A percentile compares a stretch with the other conserved stretches of the same genome.
phyloP scores from a whole-genome alignment of 805 yeast species.

The Candida sakaeoensis region DNA sequence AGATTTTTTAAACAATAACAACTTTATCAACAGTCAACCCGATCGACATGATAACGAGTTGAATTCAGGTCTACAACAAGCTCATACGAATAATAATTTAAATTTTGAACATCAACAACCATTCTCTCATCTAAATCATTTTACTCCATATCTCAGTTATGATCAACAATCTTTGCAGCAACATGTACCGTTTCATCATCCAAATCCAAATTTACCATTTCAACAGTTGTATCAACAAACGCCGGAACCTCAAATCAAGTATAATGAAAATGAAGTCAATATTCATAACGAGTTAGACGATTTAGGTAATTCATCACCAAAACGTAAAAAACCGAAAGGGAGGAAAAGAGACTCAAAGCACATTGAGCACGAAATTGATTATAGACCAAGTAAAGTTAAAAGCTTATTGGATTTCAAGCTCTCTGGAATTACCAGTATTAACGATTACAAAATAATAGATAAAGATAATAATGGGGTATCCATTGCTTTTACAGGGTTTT shows the following conservation, averaged over 20 bases:
- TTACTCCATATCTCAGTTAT: conserved; percentile 23
- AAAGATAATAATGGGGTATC: conserved; percentile 23
- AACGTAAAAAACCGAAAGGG: conserved; percentile 11
- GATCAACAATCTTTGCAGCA: conserved; percentile 11
- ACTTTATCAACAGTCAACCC: conserved; percentile 17
- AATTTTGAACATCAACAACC: conserved; percentile 7
- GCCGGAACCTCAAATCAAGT: conserved; percentile 6
- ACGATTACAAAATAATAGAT: conserved; percentile 27
- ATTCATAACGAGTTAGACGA: not conserved
- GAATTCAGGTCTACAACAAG: conserved; percentile 5
- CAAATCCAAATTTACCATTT: not conserved
- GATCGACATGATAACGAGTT: not conserved
- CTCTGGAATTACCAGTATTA: conserved; percentile 11
- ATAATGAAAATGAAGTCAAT: conserved; percentile 3
- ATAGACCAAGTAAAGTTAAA: conserved; percentile 22
- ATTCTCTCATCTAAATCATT: conserved; percentile 23
- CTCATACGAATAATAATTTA: not conserved
- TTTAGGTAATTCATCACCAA: conserved; percentile 5
- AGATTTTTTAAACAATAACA: conserved; percentile 14
- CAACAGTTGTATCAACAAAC: conserved; percentile 9
- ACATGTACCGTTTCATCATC: conserved; percentile 4
- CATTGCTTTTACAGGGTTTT: conserved; percentile 31
- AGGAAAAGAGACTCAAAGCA: conserved; percentile 12
- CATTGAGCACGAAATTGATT: conserved; percentile 22
- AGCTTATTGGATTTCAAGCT: conserved; percentile 27